Percentiles rank a stretch among this genome's conserved stretches.
Conservation (phyloP, 2,329 filamentous ascomycete genomes). For the Xenosphaeropsis pyriputrescens region DNA sequence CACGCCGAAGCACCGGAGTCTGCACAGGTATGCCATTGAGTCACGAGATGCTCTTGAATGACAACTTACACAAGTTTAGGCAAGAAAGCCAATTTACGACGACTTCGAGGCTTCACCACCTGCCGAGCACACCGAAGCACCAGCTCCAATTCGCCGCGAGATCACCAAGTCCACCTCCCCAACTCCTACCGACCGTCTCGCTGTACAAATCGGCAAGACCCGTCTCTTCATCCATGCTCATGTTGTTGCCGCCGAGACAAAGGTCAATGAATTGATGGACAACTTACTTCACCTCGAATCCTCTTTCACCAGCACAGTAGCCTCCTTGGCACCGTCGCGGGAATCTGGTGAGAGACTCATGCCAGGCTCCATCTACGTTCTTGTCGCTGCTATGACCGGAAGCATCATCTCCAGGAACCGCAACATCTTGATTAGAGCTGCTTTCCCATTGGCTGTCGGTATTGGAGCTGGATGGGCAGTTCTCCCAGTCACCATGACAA, state of each 20-base stretch:
- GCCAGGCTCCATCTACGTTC: conserved; percentile 80
- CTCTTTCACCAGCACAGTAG: conserved; percentile 78
- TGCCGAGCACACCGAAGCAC: conserved; percentile 7
- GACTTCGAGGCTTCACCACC: conserved; percentile 32
- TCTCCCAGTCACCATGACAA: conserved; percentile 78
- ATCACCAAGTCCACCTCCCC: conserved; percentile 28
- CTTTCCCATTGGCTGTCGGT: conserved; percentile 66
- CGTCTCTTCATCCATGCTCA: conserved; percentile 71
- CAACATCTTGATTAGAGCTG: conserved; percentile 65
- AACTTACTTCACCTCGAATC: conserved; percentile 73
- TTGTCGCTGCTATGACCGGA: conserved; percentile 89
- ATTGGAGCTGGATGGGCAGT: conserved; percentile 72
- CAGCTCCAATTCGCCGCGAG: conserved; percentile 6
- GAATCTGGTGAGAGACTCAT: conserved; percentile 80
- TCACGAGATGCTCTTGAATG: background rate
- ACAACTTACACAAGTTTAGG: conserved; percentile 15
- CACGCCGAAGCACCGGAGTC: conserved; percentile 29
- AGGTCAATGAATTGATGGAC: conserved; percentile 71
- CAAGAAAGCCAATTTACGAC: conserved; percentile 71
- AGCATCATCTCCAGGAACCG: conserved; percentile 83
- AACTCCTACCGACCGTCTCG: conserved; percentile 81
- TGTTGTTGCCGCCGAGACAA: conserved; percentile 61
- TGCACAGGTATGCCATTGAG: conserved; percentile 8
- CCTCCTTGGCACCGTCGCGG: conserved; percentile 72
- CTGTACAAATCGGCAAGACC: conserved; percentile 63